Evolutionary conservation across 2,329 filamentous ascomycete genomes (phyloP).

Genomic region (Arachnomyces sp.): DNA sequence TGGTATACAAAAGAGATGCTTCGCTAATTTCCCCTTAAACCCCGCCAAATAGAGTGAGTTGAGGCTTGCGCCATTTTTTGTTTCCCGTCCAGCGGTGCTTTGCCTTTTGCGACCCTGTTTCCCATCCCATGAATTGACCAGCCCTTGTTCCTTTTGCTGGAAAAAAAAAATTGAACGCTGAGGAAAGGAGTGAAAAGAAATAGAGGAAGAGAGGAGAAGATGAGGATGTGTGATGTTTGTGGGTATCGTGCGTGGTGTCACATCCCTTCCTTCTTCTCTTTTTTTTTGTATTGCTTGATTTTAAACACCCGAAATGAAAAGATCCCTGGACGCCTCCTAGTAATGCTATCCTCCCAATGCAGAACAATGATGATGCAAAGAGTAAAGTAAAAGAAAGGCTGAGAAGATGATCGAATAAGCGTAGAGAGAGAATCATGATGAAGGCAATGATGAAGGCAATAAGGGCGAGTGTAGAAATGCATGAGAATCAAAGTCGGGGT

Average conservation of each 20-base stretch:
- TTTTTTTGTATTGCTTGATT: neutral
- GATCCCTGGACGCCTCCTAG: too few relatives aligned
- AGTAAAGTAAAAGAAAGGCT: neutral
- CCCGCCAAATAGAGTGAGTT: too few relatives aligned
- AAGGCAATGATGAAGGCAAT: neutral
- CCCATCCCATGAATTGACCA: too few relatives aligned
- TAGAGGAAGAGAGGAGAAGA: neutral
- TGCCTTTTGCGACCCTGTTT: neutral
- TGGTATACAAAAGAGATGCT: too few relatives aligned
- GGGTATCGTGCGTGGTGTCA: too few relatives aligned
- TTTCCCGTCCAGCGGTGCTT: conserved; percentile 5
- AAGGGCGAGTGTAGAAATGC: conserved; percentile 1
- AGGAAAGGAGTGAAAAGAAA: too few relatives aligned
- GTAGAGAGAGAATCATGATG: neutral
- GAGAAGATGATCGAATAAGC: neutral
- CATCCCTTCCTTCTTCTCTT: too few relatives aligned
- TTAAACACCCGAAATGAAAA: conserved; percentile 2
- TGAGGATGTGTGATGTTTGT: neutral
- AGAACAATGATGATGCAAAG: neutral
- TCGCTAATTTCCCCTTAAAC: too few relatives aligned
- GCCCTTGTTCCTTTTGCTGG: too few relatives aligned
- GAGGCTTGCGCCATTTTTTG: neutral
- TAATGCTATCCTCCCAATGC: too few relatives aligned
- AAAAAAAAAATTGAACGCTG: too few relatives aligned
- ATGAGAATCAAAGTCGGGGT: neutral